Base-by-base conservation (phyloP, 2,329 filamentous ascomycete species). In the Verticillium isaacii region DNA sequence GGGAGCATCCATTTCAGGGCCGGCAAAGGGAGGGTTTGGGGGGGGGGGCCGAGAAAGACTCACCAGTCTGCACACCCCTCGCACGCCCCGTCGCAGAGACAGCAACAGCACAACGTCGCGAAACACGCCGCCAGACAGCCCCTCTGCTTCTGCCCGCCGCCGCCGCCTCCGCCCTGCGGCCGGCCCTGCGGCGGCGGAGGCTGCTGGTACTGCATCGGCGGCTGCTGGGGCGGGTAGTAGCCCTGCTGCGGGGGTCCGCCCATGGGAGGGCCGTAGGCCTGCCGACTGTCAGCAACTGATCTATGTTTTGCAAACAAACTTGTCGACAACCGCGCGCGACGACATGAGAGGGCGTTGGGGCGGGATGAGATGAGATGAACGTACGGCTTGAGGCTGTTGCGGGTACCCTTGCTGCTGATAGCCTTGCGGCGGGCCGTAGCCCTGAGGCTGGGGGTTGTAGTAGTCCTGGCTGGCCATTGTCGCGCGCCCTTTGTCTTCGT, bases 71-170 rank as follows among this genome's bases (percentile, higher is more conserved):
- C 64, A 50, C 64, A 83, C 66, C 77, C 79, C 67, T 83, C 81
- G 70, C 80, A 83, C 34, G 74, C 76, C 66, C 82, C 81, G 61
- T 83, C 81, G 54, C 76, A 73, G 60, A 79, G 76, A 65, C 79
- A 83, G 71, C 81, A 83, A 71, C 78, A 82, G 73, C 80, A 83
- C 60, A 83, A 67, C 17, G 76, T 73, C 9, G 80, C 80, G 56
- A 83, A 71, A 73, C 80, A 82, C 61, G 74, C 78, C 54, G 76
- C 74, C 59, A 82, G 68, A 67, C 80, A 83, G 66, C 59, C 59
- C 23, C 45, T 32, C 41, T 59, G 58, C 58, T 74, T 76, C 62
- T 75, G 74, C 59, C 75, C 71, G 61, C 75, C 74, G 58, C 74
- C 67, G 2, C 45, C 45, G 2, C 34, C 34, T 11, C 45, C 45